phyloP scores from a whole-genome alignment of 805 yeast genomes.

The Ogataea paraovalis region DNA sequence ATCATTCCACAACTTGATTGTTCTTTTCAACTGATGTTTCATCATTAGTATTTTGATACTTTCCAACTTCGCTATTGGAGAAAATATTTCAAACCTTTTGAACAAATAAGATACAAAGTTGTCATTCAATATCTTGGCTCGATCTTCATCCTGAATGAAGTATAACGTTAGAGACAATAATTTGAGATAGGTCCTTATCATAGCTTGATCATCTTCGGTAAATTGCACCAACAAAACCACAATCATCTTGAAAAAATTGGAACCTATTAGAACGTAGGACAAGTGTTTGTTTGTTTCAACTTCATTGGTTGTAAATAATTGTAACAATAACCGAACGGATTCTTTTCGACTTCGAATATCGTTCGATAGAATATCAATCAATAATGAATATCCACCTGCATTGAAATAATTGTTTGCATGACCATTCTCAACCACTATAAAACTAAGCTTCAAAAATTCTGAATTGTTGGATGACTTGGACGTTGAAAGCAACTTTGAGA shows the following conservation, averaged over 20 bases:
- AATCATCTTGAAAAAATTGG: neutral
- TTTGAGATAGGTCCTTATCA: neutral
- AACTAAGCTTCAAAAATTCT: neutral
- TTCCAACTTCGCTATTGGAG: conserved; percentile 7
- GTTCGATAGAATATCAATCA: neutral
- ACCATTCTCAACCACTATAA: neutral
- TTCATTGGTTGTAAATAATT: neutral
- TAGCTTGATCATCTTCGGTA: too few species aligned
- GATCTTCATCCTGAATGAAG: neutral
- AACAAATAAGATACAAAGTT: neutral
- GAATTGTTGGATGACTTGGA: neutral
- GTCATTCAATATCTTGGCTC: neutral
- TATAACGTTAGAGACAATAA: neutral
- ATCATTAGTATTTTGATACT: conserved; percentile 11
- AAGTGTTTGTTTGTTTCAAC: neutral
- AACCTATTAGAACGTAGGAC: neutral
- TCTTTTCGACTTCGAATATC: neutral
- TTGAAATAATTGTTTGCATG: neutral
- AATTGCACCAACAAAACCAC: neutral
- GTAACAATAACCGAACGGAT: neutral
- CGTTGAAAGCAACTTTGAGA: neutral
- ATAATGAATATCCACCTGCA: neutral
- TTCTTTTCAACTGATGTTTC: neutral
- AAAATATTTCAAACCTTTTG: neutral
- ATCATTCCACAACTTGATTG: neutral